Percentiles rank a stretch among this genome's conserved stretches.
Conservation (phyloP, 441 rosid genomes). For the Euphorbia neoarborescens region DNA sequence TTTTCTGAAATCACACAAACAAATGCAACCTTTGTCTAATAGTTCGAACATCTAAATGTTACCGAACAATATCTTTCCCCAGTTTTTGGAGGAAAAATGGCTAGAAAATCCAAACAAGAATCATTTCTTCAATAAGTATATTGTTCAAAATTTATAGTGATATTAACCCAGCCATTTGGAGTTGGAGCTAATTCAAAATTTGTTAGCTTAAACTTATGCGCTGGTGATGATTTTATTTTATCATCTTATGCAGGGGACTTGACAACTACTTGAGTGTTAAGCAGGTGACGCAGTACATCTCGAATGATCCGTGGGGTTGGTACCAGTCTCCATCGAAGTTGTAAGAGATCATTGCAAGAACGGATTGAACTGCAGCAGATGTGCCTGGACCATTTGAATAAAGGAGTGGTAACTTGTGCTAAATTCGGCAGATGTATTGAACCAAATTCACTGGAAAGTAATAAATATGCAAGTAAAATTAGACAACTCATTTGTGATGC, state of each 20-base stretch:
- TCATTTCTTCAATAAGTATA: too few relatives aligned
- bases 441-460: background rate
- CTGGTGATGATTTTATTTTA: background rate
- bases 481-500: background rate
- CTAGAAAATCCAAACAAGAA: background rate
- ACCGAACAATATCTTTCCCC: background rate
- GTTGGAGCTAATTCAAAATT: background rate
- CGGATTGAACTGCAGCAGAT: background rate
- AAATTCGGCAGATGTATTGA: background rate
- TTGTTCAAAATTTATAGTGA: too few relatives aligned
- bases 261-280: conserved; percentile 81
- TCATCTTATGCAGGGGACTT: conserved; percentile 61
- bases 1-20: background rate
- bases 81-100: background rate
- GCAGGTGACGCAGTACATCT: conserved; percentile 77
- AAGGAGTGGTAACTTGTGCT: background rate
- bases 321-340: conserved; percentile 73
- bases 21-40: background rate
- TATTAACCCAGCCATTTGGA: background rate
- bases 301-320: conserved; percentile 91
- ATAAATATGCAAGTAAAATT: background rate
- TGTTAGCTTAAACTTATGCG: background rate
- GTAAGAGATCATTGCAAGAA: conserved; percentile 21
- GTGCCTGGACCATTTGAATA: background rate
- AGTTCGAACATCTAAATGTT: background rate